Evolutionary conservation across 352 stramenopile species (phyloP), one percentile per base, ranked within the genome.

Genomic region (Phytophthora parvispora): DNA sequence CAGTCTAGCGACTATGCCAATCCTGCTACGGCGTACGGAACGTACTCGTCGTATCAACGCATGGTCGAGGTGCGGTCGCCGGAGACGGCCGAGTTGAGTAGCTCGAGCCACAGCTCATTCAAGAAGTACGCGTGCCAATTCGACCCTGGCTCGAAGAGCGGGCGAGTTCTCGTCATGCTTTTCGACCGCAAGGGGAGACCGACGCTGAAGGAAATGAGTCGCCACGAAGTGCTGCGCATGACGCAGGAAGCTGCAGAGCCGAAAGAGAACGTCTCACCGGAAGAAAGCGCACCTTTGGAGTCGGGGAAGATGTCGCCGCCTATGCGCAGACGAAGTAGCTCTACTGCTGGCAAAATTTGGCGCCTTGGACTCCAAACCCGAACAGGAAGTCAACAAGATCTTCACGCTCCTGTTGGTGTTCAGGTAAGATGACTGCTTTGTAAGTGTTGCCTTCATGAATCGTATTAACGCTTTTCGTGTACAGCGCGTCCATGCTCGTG

Each of bases 401-500:
- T 74, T 7, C 60, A 79, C 13, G 43, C 47, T 13, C 64, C 70
- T 27, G 53, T 82, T 27, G 54, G 72, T 32, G 74, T 81, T 24
- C 74, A 81, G 74, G 74, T 77, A 40, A 16, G 36, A 1, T 20
- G 16, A 6, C 20, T 32, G 24, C 18, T 52, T 63, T 47, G 10
- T 28, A 24, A 22, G 12, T 49, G 47, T 13, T 50, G 20, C 13
- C 0, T 6, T 29, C 28, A 22, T 25, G 55, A 47, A 25, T 10
- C 49, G 20, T 28, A 34, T n/a, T 48, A 15, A 48, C 20, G 42
- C 15, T 62, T 42, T 27, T 34, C 22, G 13, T 47, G 13, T 40
- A 15, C 36, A 94, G 84, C 45, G 58, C 15, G 84, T 92, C 18
- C 82, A 94, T 40, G 69, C 75, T 25, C 82, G 86, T 12, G 86